These are phyloP conservation scores for Candida morakotiae DNA, from an alignment of 805 yeast species.

Conservation along the genomic window DNA sequence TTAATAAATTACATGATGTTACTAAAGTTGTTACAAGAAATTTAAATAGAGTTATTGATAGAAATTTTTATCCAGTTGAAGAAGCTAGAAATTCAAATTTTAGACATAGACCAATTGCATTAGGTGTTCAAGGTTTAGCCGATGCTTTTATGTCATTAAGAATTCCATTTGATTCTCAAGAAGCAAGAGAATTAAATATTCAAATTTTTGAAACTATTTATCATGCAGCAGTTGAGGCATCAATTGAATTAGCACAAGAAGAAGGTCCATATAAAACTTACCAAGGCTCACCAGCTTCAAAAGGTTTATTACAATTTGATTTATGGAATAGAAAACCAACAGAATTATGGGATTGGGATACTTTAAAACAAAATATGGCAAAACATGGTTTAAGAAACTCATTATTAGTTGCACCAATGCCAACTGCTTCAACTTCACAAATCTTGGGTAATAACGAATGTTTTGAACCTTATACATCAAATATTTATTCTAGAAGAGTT, in stretches of 20 bases:
- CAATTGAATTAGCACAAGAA: constrained; percentile 47
- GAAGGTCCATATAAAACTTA: constrained; percentile 51
- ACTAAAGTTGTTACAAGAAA: constrained; percentile 52
- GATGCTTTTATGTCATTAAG: constrained; percentile 55
- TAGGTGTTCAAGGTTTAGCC: constrained; percentile 63
- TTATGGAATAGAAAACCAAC: constrained; percentile 59
- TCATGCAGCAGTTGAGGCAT: constrained; percentile 56
- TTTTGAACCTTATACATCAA: constrained; percentile 61
- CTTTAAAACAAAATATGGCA: constrained; percentile 45
- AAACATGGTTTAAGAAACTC: constrained; percentile 55
- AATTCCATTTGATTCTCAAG: constrained; percentile 54
- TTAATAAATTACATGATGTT: constrained; percentile 51
- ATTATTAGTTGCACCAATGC: constrained; percentile 61
- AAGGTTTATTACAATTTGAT: constrained; percentile 55
- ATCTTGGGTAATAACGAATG: constrained; percentile 60
- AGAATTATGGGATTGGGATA: constrained; percentile 56
- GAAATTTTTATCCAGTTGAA: constrained; percentile 53
- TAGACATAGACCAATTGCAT: constrained; percentile 59
- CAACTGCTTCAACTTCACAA: constrained; percentile 64
- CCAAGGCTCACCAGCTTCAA: constrained; percentile 57
- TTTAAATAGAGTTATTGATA: constrained; percentile 54
- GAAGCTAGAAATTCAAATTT: constrained; percentile 51
- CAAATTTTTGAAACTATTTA: constrained; percentile 61
- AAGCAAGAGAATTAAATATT: constrained; percentile 52
- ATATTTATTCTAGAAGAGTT: constrained; percentile 60